phyloP scores from a whole-genome alignment of 2,329 filamentous ascomycete species.

The Trichoderma simmonsii region DNA sequence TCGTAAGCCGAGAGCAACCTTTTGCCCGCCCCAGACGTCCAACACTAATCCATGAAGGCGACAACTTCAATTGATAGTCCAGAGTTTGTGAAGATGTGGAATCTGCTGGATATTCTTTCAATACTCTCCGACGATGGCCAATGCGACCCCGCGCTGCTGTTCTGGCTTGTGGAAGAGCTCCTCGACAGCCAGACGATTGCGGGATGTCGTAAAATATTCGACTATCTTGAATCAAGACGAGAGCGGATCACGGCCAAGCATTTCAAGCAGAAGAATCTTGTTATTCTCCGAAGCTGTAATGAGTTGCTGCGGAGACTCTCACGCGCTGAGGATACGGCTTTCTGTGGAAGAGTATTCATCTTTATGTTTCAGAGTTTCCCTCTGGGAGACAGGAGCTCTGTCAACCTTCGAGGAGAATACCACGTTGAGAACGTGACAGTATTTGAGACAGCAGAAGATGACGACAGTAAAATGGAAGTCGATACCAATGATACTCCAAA shows the following conservation, averaged over 20 bases:
- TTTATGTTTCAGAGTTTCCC: conserved; percentile 99
- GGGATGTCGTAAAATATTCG: conserved; percentile 86
- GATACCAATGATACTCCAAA: conserved; percentile 48
- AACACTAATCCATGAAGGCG: conserved; percentile 52
- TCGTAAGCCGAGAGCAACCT: conserved; percentile 54
- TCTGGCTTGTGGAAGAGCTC: conserved; percentile 91
- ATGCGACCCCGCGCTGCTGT: conserved; percentile 75
- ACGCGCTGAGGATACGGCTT: conserved; percentile 94
- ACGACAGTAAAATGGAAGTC: conserved; percentile 57
- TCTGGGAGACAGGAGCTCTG: conserved; percentile 92
- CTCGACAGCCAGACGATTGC: conserved; percentile 94
- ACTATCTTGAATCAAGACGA: conserved; percentile 89
- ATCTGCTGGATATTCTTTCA: conserved; percentile 86
- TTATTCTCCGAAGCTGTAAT: conserved; percentile 92
- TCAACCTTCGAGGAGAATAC: conserved; percentile 93
- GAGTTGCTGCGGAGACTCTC: conserved; percentile 90
- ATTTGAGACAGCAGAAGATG: conserved; percentile 55
- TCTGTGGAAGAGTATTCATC: conserved; percentile 96
- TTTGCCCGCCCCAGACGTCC: conserved; percentile 21
- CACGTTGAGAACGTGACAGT: conserved; percentile 92
- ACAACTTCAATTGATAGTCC: conserved; percentile 72
- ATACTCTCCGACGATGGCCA: conserved; percentile 79
- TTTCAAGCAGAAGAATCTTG: conserved; percentile 78
- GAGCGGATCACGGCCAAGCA: conserved; percentile 80
- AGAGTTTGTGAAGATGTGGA: conserved; percentile 83